Conservation (phyloP, 495 filamentous ascomycete species). For the Bryoglossum gracile region DNA sequence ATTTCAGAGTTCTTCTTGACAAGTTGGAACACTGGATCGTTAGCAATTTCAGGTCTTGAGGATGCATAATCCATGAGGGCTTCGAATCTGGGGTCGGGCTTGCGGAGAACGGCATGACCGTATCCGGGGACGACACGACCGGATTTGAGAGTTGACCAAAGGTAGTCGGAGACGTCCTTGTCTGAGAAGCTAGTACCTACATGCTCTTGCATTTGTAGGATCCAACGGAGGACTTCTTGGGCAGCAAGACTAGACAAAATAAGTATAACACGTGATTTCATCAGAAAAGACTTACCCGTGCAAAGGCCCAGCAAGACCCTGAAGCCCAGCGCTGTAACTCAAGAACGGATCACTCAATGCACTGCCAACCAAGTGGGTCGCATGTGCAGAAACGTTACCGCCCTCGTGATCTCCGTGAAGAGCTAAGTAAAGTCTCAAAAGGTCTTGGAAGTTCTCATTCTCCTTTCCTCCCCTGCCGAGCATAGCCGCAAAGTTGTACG, state of each 20-base stretch:
- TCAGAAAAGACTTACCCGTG: conserved; percentile 56
- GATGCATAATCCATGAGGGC: conserved; percentile 94
- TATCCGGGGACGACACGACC: conserved; percentile 95
- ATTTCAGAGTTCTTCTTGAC: conserved; percentile 75
- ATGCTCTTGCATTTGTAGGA: conserved; percentile 83
- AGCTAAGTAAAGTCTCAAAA: conserved; percentile 86
- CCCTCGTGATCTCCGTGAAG: conserved; percentile 98
- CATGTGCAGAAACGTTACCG: conserved; percentile 92
- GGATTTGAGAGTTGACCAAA: conserved; percentile 88
- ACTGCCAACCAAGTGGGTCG: conserved; percentile 96
- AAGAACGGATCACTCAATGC: conserved; percentile 93
- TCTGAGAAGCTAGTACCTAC: conserved; percentile 76
- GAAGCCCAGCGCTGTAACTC: conserved; percentile 89
- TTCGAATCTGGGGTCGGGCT: conserved; percentile 93
- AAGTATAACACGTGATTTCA: conserved; percentile 9
- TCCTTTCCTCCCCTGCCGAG: conserved; percentile 81
- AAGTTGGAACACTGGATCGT: conserved; percentile 85
- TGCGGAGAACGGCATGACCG: conserved; percentile 95
- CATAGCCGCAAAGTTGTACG: conserved; percentile 96
- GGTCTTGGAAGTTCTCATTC: conserved; percentile 90
- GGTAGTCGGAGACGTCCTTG: conserved; percentile 72
- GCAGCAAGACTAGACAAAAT: conserved; percentile 60
- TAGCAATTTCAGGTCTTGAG: conserved; percentile 72
- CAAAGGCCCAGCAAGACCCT: conserved; percentile 89
- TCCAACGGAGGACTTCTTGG: conserved; percentile 95